A percentile compares a stretch with the other conserved stretches of the same genome.
These are phyloP conservation scores for Phytopythium delawarense DNA, from an alignment of 352 stramenopile species.

Conservation along the genomic window DNA sequence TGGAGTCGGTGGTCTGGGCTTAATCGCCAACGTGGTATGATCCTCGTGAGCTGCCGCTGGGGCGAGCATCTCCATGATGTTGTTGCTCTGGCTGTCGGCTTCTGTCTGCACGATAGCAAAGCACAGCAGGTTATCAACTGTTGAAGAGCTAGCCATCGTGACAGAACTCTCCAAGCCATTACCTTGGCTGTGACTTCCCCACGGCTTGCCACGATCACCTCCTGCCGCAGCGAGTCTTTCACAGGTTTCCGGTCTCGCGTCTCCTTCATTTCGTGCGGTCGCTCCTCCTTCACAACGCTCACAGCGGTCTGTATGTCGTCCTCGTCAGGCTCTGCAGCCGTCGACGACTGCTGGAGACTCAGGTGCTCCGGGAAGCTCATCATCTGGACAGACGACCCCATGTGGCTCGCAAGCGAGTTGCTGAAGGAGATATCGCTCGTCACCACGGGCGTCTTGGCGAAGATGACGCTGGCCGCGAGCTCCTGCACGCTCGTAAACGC, in stretches of 20 bases:
- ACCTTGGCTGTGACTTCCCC: not conserved
- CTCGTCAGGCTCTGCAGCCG: not conserved
- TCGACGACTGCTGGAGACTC: slow-evolving; percentile 27
- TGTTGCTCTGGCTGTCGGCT: slow-evolving; percentile 8
- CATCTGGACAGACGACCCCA: slow-evolving; percentile 42
- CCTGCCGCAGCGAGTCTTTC: not conserved
- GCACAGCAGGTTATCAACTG: not conserved
- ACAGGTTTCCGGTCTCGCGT: not conserved
- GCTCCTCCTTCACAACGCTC: slow-evolving; percentile 1
- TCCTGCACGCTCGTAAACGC: slow-evolving; percentile 79
- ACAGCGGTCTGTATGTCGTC: not conserved
- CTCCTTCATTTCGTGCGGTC: not conserved
- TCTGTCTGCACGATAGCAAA: not conserved
- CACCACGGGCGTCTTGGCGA: slow-evolving; percentile 57
- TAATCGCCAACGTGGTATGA: not conserved
- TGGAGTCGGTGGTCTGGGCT: not conserved
- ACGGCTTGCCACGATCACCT: not conserved
- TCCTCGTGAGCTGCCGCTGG: not conserved
- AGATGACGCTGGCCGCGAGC: slow-evolving; percentile 79
- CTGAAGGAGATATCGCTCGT: slow-evolving; percentile 59
- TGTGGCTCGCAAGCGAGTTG: slow-evolving; percentile 52
- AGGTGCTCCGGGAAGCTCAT: slow-evolving; percentile 71
- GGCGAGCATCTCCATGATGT: slow-evolving; percentile 23
- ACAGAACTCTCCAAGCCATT: not conserved
- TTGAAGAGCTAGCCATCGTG: not conserved